These are phyloP conservation scores for Aspergillus intermedius DNA, from an alignment of 2,329 filamentous ascomycete species.

Conservation along the genomic window DNA sequence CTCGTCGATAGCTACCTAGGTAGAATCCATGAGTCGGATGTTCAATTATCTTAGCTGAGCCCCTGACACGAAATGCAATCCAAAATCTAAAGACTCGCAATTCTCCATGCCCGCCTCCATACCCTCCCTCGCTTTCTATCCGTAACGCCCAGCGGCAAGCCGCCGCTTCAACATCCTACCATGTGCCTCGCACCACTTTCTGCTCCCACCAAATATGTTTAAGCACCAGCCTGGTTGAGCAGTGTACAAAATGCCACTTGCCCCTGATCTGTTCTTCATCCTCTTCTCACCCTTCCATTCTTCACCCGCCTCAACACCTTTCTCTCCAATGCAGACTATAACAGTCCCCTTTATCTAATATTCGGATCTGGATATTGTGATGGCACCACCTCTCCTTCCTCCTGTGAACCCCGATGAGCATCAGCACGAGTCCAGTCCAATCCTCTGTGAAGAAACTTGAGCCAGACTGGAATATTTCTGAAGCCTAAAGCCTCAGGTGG, in stretches of 20 bases:
- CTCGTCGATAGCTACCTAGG: too few relatives aligned
- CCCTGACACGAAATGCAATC: neutral
- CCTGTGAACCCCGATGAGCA: constrained; percentile 5
- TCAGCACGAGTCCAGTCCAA: constrained; percentile 19
- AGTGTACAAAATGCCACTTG: neutral
- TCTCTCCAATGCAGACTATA: neutral
- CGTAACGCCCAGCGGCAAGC: constrained; percentile 2
- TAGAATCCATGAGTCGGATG: too few relatives aligned
- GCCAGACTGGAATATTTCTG: constrained; percentile 18
- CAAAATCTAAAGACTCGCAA: constrained; percentile 3
- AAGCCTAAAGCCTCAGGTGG: constrained; percentile 14
- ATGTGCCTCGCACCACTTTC: constrained; percentile 7
- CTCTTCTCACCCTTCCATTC: neutral
- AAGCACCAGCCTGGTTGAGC: constrained; percentile 7
- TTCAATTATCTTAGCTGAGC: too few relatives aligned
- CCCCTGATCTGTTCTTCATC: neutral
- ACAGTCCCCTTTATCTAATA: constrained; percentile 1
- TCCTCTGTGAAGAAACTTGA: constrained; percentile 20
- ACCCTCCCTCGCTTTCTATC: constrained; percentile 38
- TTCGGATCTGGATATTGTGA: neutral
- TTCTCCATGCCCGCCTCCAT: constrained; percentile 27
- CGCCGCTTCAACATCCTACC: constrained; percentile 8
- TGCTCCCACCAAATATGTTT: constrained; percentile 10
- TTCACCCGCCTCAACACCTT: neutral
- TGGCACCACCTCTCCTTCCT: constrained; percentile 1